These are phyloP conservation scores for Nakaseomyces bracarensis DNA, from an alignment of 1,139 yeast genomes.

Conservation along the genomic window DNA sequence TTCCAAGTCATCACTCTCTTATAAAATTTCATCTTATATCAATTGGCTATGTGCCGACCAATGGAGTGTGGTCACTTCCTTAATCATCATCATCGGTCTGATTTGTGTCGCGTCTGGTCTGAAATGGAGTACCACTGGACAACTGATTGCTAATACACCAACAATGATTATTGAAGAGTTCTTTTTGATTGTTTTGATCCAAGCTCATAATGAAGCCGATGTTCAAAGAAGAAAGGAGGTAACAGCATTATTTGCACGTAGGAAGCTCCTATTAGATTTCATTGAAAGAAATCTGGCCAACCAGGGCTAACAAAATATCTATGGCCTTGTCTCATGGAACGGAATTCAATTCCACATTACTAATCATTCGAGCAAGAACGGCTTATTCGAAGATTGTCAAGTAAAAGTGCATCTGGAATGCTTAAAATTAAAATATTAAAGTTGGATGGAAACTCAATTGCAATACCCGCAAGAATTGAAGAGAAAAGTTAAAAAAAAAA, in stretches of 20 bases:
- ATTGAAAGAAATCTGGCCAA: not conserved
- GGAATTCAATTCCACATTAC: too few species aligned
- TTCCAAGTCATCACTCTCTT: conserved; percentile 15
- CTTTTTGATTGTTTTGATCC: conserved; percentile 32
- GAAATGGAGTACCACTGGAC: conserved; percentile 35
- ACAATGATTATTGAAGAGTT: conserved; percentile 37
- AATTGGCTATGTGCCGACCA: conserved; percentile 25
- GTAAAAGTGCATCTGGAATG: too few species aligned
- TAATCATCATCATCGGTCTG: conserved; percentile 27
- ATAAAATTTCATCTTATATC: conserved; percentile 24
- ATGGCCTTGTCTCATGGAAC: too few species aligned
- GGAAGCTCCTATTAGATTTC: conserved; percentile 16
- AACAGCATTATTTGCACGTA: conserved; percentile 20
- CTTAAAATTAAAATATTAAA: too few species aligned
- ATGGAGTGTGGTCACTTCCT: conserved; percentile 29
- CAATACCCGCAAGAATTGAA: too few species aligned
- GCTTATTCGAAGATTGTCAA: too few species aligned
- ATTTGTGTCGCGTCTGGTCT: conserved; percentile 29
- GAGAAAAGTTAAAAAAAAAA: too few species aligned
- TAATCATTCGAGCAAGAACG: too few species aligned
- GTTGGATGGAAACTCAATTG: too few species aligned
- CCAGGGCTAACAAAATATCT: too few species aligned
- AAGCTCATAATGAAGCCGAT: conserved; percentile 34
- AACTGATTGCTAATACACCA: conserved; percentile 34
- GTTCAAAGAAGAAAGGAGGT: conserved; percentile 24